Evolutionary conservation across 2,329 filamentous ascomycete genomes (phyloP).

Genomic region (Fusarium praegraminearum): DNA sequence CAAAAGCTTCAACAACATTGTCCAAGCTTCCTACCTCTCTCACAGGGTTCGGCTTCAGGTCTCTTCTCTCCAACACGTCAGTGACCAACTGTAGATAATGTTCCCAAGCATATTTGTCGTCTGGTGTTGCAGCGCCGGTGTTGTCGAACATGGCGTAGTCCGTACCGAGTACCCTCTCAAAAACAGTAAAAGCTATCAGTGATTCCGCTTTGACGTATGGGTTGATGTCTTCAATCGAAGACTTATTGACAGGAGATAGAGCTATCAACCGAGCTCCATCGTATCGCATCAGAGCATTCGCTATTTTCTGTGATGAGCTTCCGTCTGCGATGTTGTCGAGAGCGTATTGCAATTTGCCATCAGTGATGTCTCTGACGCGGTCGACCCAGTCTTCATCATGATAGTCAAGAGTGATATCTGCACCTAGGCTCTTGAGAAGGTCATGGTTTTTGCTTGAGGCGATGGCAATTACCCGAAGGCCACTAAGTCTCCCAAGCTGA

Average conservation of each 20-base stretch:
- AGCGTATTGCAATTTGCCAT: neutral
- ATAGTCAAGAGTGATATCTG: constrained; percentile 8
- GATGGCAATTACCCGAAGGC: constrained; percentile 8
- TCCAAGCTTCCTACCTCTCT: constrained; percentile 3
- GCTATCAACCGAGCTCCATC: neutral
- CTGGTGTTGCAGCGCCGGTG: neutral
- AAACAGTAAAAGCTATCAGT: constrained; percentile 12
- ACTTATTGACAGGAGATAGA: constrained; percentile 4
- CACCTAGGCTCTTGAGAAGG: neutral
- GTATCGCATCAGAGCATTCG: neutral
- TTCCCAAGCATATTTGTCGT: neutral
- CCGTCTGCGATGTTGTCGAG: constrained; percentile 9
- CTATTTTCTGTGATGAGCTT: neutral
- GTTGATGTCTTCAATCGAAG: neutral
- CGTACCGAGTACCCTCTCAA: neutral
- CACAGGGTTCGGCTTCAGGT: neutral
- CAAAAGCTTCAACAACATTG: constrained; percentile 3
- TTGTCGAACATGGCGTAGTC: constrained; percentile 8
- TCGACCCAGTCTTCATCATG: constrained; percentile 2
- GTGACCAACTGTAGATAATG: neutral
- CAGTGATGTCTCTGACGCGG: neutral
- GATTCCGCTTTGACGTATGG: constrained; percentile 1
- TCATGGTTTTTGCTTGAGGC: constrained; percentile 9
- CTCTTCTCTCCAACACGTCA: neutral
- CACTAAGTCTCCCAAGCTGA: constrained; percentile 10